These are phyloP conservation scores for Alternaria sp. DNA, from an alignment of 2,329 filamentous ascomycete genomes.

Conservation along the genomic window DNA sequence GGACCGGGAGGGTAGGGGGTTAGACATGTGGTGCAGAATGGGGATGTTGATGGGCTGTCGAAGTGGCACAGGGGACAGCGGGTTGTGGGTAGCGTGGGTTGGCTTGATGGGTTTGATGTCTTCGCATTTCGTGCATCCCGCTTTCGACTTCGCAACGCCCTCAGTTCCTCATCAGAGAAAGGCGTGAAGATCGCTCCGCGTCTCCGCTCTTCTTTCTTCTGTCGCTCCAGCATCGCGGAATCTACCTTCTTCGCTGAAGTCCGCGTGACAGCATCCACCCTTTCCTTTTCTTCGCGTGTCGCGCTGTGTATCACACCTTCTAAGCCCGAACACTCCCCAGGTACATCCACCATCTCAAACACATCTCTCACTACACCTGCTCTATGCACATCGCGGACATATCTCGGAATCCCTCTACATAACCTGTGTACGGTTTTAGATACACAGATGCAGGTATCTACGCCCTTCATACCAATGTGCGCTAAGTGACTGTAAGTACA, in stretches of 20 bases:
- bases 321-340: neutral
- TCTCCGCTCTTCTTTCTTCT: neutral
- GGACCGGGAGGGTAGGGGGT: neutral
- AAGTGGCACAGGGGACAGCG: neutral
- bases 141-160: neutral
- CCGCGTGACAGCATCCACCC: no score
- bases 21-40: neutral
- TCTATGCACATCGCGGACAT: no score
- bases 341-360: neutral
- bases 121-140: neutral
- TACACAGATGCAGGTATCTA: no score
- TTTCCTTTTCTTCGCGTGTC: no score
- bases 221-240: fast-evolving
- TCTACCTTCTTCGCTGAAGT: no score
- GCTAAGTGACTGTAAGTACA: no score
- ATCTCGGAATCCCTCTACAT: no score
- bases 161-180: fast-evolving
- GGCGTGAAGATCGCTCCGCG: neutral
- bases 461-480: no score
- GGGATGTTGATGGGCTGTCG: neutral
- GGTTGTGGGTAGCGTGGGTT: neutral
- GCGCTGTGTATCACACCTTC: neutral
- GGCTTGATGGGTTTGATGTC: no score
- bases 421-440: no score
- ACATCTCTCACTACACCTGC: no score